phyloP scores from a whole-genome alignment of 768 basidiomycete species.

The Macrolepiota fuliginosa region DNA sequence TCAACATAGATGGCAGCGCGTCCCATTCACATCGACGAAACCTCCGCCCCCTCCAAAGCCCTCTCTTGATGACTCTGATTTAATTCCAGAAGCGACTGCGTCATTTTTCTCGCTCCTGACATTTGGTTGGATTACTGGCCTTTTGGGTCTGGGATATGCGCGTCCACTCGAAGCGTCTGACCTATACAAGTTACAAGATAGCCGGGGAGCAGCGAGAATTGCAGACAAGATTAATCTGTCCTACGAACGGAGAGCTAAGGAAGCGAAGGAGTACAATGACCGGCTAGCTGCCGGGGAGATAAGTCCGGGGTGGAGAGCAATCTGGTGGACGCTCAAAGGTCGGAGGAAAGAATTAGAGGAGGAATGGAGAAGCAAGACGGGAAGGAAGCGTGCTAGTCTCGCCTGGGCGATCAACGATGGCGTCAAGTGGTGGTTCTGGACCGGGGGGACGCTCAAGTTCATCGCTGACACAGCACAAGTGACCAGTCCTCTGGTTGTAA shows the following conservation, averaged over 20 bases:
- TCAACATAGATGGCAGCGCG: slow-evolving; percentile 26
- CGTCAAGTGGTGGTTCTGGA: slow-evolving; percentile 79
- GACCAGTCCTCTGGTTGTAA: slow-evolving; percentile 75
- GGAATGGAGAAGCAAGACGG: slow-evolving; percentile 61
- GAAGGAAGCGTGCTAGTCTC: slow-evolving; percentile 62
- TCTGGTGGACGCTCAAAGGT: slow-evolving; percentile 63
- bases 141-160: slow-evolving; percentile 73
- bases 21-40: slow-evolving; percentile 39
- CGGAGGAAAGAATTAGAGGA: slow-evolving; percentile 54
- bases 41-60: slow-evolving; percentile 41
- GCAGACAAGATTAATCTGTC: slow-evolving; percentile 62
- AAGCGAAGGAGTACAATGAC: slow-evolving; percentile 69
- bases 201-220: slow-evolving; percentile 55
- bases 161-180: slow-evolving; percentile 80
- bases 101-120: slow-evolving; percentile 56
- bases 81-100: slow-evolving; percentile 68
- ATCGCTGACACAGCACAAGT: slow-evolving; percentile 73
- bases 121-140: slow-evolving; percentile 73
- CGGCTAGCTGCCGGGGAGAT: slow-evolving; percentile 65
- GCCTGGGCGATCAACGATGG: slow-evolving; percentile 73
- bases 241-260: slow-evolving; percentile 54
- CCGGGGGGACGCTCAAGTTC: slow-evolving; percentile 54
- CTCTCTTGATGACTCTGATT: slow-evolving; percentile 56
- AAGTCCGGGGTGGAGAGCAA: slow-evolving; percentile 46
- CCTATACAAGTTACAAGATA: slow-evolving; percentile 72